Evolutionary conservation across 495 filamentous ascomycete species (phyloP), one percentile per base, ranked within the genome.

Genomic region (Mytilinidion resinicola): DNA sequence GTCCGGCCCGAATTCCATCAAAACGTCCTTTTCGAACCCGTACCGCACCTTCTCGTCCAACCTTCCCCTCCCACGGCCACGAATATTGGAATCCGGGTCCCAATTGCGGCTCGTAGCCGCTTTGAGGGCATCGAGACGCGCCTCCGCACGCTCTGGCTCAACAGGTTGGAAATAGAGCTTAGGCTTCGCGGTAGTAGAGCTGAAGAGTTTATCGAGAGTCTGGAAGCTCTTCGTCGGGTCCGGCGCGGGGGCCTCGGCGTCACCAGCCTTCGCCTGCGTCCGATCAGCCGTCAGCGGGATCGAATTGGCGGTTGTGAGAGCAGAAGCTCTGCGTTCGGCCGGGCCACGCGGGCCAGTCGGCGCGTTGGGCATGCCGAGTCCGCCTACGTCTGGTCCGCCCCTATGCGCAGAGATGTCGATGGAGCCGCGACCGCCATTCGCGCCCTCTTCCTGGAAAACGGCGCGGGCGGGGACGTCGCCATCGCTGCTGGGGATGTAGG

Each of bases 1-100:
- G 68, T 95, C 90, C 5, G 80, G 79, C 3, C 90, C 91, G 58
- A 81, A 74, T 70, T 95, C 89, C 47, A 95, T 86, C 46, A 95
- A 78, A 0, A 69, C 44, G 58, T 85, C 81, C 0, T 77, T 80
- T 55, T 87, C 77, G 65, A 95, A 96, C 0, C 83, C 86, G 69
- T 87, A 92, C 34, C 88, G 77, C 50, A 86, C 81, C 69, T 84
- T 83, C 21, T 89, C 82, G 42, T 82, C 82, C 37, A 60, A 33
- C 21, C 21, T 48, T 51, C 34, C 60, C 37, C 39, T 33, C 0
- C 63, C 63, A 8, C 63, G 53, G 8, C 63, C 59, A 21, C 51
- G 43, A n/a, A 57, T 37, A 17, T 17, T 25, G 9, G 55, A 53
- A 11, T 62, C 63, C 7, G 59, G 54, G 5, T 47, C 5, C 67